A percentile compares a stretch with the other conserved stretches of the same genome.
phyloP scores from a whole-genome alignment of 768 basidiomycete genomes.

The Kwoniella dejecticola region DNA sequence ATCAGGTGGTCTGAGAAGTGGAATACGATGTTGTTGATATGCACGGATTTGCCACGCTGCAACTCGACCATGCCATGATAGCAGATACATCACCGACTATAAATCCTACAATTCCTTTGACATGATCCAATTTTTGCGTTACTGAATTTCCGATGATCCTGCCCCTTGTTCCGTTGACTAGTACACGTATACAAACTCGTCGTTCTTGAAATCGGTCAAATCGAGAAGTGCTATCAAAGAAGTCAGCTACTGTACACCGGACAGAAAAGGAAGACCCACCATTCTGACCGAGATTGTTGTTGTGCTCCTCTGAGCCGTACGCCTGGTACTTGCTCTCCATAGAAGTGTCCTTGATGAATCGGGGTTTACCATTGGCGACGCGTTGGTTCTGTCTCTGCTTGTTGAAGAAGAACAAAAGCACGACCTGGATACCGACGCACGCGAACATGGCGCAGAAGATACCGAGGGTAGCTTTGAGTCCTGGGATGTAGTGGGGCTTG shows the following conservation, averaged over 20 bases:
- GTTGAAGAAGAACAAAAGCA: slow-evolving; percentile 43
- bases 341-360: slow-evolving; percentile 42
- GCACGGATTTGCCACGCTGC: no score
- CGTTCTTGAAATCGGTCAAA: slow-evolving; percentile 35
- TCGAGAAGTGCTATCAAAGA: slow-evolving; percentile 23
- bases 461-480: slow-evolving; percentile 39
- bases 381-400: slow-evolving; percentile 49
- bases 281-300: slow-evolving; percentile 20
- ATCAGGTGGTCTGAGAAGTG: not conserved
- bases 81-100: no score
- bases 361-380: slow-evolving; percentile 50
- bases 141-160: no score
- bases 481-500: slow-evolving; percentile 39
- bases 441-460: slow-evolving; percentile 37
- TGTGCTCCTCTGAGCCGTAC: slow-evolving; percentile 20
- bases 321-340: slow-evolving; percentile 36
- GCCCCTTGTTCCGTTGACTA: no score
- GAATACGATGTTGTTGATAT: no score
- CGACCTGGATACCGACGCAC: slow-evolving; percentile 10
- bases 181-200: slow-evolving; percentile 29
- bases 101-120: no score
- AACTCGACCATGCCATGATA: no score
- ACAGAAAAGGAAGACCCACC: slow-evolving; percentile 6
- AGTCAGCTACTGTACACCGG: not conserved
- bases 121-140: no score